Evolutionary conservation across 2,329 filamentous ascomycete species (phyloP).

Genomic region (Hymenotorrendiella dingleyae): DNA sequence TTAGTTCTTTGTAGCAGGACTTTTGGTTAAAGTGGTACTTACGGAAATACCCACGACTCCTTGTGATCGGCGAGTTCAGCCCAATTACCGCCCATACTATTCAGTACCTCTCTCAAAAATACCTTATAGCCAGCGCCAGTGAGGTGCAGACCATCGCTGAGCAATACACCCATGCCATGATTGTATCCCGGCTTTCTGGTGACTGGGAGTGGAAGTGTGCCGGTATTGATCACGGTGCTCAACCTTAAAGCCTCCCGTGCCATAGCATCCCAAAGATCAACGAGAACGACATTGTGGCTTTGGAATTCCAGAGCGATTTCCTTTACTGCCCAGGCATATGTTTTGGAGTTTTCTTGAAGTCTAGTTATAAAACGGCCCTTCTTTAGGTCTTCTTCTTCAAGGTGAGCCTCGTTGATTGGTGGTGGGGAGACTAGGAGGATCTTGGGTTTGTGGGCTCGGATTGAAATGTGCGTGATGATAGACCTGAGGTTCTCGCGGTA

Average conservation of each 20-base stretch:
- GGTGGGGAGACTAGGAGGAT: slow-evolving; percentile 78
- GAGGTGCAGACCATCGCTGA: slow-evolving; percentile 28
- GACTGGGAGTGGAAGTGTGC: slow-evolving; percentile 13
- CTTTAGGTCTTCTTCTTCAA: slow-evolving; percentile 31
- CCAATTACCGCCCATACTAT: slow-evolving; percentile 22
- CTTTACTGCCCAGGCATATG: slow-evolving; percentile 58
- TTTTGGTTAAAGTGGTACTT: slow-evolving; percentile 4
- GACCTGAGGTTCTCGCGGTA: slow-evolving; percentile 67
- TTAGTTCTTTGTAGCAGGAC: background rate
- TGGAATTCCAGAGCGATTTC: slow-evolving; percentile 32
- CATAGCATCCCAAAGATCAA: slow-evolving; percentile 76
- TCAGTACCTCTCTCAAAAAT: slow-evolving; percentile 21
- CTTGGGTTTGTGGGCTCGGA: slow-evolving; percentile 63
- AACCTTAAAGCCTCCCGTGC: slow-evolving; percentile 49
- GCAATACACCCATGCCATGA: slow-evolving; percentile 15
- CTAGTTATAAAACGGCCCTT: slow-evolving; percentile 35
- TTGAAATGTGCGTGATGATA: slow-evolving; percentile 66
- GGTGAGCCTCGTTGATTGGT: slow-evolving; percentile 58
- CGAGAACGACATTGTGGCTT: slow-evolving; percentile 46
- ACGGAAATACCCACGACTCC: slow-evolving; percentile 26
- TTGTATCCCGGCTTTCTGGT: slow-evolving; percentile 15
- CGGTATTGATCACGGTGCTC: background rate
- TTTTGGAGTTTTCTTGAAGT: slow-evolving; percentile 56
- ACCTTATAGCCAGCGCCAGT: slow-evolving; percentile 27
- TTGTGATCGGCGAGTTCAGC: slow-evolving; percentile 13